Evolutionary conservation across 306 rosid genomes (phyloP).

Genomic region (Astragalus glycyphyllos): DNA sequence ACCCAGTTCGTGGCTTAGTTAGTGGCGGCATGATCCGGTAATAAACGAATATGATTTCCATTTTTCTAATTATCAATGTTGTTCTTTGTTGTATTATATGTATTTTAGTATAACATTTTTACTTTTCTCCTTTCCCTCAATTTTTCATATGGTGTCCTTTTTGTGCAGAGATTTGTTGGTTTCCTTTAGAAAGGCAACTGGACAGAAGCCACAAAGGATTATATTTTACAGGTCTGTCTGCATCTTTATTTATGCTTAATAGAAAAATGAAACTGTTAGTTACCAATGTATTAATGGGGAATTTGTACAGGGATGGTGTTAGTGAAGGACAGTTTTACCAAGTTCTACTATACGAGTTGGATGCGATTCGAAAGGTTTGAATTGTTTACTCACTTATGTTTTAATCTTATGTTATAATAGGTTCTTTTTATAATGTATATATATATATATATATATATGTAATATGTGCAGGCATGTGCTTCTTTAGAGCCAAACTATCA

Average conservation of each 20-base stretch:
- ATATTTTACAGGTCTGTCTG: constrained; percentile 78
- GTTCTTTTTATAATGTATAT: not conserved
- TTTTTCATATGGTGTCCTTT: constrained; percentile 18
- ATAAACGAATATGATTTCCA: not conserved
- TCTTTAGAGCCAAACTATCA: constrained; percentile 94
- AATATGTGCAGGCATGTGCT: constrained; percentile 74
- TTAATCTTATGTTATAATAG: not conserved
- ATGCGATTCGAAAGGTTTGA: constrained; percentile 88
- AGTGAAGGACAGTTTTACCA: constrained; percentile 98
- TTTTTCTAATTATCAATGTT: not conserved
- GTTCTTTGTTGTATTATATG: constrained; percentile 6
- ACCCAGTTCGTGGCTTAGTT: constrained; percentile 76
- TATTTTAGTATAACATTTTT: constrained; percentile 22
- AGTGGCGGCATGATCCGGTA: constrained; percentile 96
- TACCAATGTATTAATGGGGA: constrained; percentile 15
- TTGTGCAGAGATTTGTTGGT: constrained; percentile 81
- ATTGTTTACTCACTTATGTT: not conserved
- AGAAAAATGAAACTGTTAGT: not conserved
- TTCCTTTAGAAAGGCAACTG: constrained; percentile 92
- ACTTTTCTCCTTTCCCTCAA: constrained; percentile 23
- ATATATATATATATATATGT: not conserved
- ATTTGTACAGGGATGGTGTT: constrained; percentile 81
- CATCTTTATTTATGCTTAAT: constrained; percentile 25
- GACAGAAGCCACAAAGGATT: constrained; percentile 89
- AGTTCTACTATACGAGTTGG: constrained; percentile 88